Percentiles rank a stretch among this genome's conserved stretches.
Conservation (phyloP, 1,139 yeast genomes). For the Pneumocystis jirovecii region DNA sequence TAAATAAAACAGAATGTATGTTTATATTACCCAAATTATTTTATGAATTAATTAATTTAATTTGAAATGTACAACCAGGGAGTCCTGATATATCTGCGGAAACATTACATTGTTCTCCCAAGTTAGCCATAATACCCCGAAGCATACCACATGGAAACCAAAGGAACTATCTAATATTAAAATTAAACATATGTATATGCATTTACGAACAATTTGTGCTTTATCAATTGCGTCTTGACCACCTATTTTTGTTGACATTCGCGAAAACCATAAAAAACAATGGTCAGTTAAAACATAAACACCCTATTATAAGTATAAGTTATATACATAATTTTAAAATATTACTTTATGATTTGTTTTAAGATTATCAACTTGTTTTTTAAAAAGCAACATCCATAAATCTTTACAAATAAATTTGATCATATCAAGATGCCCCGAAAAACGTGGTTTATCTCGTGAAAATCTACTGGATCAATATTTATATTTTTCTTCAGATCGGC, state of each 20-base stretch:
- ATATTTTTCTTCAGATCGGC: not conserved
- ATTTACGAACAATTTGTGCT: constrained; percentile 26
- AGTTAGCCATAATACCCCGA: constrained; percentile 57
- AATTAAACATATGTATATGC: not conserved
- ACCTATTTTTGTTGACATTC: constrained; percentile 41
- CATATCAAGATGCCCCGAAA: constrained; percentile 52
- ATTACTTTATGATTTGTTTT: constrained; percentile 73
- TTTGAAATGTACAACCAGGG: constrained; percentile 12
- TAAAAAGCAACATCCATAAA: constrained; percentile 66
- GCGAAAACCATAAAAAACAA: constrained; percentile 39
- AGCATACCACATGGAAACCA: constrained; percentile 79
- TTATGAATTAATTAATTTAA: not conserved
- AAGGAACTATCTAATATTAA: constrained; percentile 28
- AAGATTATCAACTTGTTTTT: constrained; percentile 80
- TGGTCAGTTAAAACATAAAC: constrained; percentile 68
- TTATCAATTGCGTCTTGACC: constrained; percentile 35
- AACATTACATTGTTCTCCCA: constrained; percentile 54
- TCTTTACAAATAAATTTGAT: constrained; percentile 90
- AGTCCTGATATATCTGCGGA: constrained; percentile 44
- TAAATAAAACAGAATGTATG: not conserved
- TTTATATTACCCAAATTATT: not conserved
- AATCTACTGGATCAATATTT: constrained; percentile 21
- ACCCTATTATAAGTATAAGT: constrained; percentile 23
- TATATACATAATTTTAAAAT: constrained; percentile 2
- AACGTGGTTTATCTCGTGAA: constrained; percentile 40